These are phyloP conservation scores for Alternaria sp. DNA, from an alignment of 2,329 filamentous ascomycete genomes.

Conservation along the genomic window DNA sequence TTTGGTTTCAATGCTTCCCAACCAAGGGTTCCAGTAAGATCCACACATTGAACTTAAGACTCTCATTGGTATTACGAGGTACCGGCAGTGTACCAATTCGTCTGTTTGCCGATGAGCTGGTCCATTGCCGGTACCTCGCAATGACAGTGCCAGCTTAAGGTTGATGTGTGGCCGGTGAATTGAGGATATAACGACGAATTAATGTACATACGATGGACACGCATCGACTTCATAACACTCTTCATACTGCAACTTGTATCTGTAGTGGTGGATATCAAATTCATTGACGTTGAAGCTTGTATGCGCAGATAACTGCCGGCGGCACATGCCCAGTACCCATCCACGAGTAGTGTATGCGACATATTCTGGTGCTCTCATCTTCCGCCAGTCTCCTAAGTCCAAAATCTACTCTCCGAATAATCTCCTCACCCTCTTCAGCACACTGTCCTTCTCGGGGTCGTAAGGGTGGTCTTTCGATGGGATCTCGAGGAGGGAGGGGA, in stretches of 20 bases:
- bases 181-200: not conserved
- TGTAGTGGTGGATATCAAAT: not conserved
- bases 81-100: not conserved
- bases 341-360: not conserved
- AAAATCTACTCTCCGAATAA: constrained; percentile 70
- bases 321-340: not conserved
- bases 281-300: not conserved
- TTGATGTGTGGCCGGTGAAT: constrained; percentile 8
- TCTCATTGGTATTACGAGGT: not conserved
- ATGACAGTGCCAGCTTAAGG: constrained; percentile 22
- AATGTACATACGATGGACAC: constrained; percentile 32
- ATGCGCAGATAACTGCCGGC: not conserved
- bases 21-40: not conserved
- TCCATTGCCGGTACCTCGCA: constrained; percentile 8
- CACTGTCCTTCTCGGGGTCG: constrained; percentile 98
- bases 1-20: not conserved
- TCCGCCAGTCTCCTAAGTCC: not conserved
- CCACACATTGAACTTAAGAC: rapidly evolving
- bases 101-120: not conserved
- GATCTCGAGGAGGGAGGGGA: constrained; percentile 95
- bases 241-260: not conserved
- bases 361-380: not conserved
- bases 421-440: constrained; percentile 83
- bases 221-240: not conserved
- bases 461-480: constrained; percentile 99